phyloP scores from a whole-genome alignment of 164 flowering plant genomes.

The Magnolia kwangsiensis region DNA sequence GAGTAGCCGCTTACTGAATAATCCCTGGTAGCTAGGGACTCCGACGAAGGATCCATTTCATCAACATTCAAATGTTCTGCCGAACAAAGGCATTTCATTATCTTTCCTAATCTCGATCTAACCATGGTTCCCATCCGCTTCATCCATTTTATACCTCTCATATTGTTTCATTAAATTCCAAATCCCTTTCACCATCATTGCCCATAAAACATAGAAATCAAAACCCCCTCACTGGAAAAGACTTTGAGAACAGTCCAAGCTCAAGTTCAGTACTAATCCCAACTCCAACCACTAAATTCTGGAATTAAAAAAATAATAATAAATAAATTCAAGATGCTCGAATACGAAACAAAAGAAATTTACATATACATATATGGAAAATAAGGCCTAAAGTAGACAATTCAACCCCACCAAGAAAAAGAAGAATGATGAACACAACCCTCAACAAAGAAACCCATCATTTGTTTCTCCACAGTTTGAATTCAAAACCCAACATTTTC shows the following conservation, averaged over 20 bases:
- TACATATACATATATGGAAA: background rate
- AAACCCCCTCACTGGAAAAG: background rate
- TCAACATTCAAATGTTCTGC: conserved; percentile 54
- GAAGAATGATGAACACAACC: background rate
- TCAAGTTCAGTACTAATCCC: conserved; percentile 10
- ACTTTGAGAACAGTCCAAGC: background rate
- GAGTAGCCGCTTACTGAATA: conserved; percentile 73
- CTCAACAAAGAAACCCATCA: background rate
- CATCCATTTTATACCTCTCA: conserved; percentile 27
- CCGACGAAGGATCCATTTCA: conserved; percentile 58
- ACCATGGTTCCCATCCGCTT: conserved; percentile 18
- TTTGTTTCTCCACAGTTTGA: background rate
- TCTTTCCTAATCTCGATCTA: conserved; percentile 36
- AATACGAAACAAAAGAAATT: conserved; percentile 1
- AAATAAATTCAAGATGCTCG: background rate
- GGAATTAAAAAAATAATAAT: background rate
- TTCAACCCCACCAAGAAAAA: background rate
- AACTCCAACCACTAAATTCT: background rate
- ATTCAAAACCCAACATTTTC: background rate
- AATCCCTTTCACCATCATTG: conserved; percentile 14
- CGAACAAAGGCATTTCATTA: conserved; percentile 71
- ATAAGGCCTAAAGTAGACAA: background rate
- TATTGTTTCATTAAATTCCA: conserved; percentile 25
- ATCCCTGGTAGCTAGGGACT: conserved; percentile 80
- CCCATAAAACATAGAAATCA: conserved; percentile 18